Conservation (phyloP, 2,329 filamentous ascomycete genomes). For the Aspergillus versicolor region DNA sequence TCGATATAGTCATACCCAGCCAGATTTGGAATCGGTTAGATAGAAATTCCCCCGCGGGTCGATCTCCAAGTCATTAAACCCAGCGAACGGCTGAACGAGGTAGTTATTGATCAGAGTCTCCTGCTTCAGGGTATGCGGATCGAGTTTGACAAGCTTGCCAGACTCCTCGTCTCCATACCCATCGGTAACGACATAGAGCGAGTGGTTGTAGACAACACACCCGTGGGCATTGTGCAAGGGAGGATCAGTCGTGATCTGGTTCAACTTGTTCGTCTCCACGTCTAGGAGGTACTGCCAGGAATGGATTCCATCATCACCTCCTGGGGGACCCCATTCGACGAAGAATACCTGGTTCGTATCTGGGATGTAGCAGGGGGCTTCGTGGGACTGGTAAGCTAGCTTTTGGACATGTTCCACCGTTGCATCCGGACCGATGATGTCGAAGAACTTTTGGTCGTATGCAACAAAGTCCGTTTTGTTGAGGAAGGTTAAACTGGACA, state of each 20-base stretch:
- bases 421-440: conserved; percentile 11
- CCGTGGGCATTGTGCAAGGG: conserved; percentile 10
- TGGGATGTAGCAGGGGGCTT: conserved; percentile 10
- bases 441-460: conserved; percentile 12
- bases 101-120: conserved; percentile 13
- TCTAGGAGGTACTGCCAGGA: conserved; percentile 15
- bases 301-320: conserved; percentile 12
- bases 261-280: conserved; percentile 5
- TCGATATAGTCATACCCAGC: background rate
- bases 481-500: background rate
- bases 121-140: conserved; percentile 4
- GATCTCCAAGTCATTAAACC: conserved; percentile 14
- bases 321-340: conserved; percentile 17
- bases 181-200: conserved; percentile 10
- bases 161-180: conserved; percentile 3
- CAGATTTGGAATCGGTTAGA: conserved; percentile 11
- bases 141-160: conserved; percentile 4
- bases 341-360: conserved; percentile 14
- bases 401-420: conserved; percentile 14
- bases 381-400: conserved; percentile 10
- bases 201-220: conserved; percentile 9
- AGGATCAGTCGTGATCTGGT: conserved; percentile 10
- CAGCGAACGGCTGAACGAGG: conserved; percentile 10
- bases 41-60: conserved; percentile 16
- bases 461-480: conserved; percentile 15